A percentile compares a stretch with the other conserved stretches of the same genome.
Conservation (phyloP, 2,329 filamentous ascomycete species). For the Epichloe sp. region DNA sequence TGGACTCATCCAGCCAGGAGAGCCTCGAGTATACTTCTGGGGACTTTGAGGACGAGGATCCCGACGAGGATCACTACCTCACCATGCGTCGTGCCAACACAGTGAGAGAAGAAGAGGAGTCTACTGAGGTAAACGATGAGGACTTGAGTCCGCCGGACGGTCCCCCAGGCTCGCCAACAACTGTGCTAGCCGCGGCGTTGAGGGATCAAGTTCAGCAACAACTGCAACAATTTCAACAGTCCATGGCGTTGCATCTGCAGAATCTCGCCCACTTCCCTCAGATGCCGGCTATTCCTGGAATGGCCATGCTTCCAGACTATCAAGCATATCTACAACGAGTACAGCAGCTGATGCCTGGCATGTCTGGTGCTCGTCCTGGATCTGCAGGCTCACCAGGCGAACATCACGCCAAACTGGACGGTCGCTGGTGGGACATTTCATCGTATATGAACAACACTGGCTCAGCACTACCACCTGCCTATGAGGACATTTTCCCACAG, state of each 20-base stretch:
- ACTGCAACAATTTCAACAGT: slow-evolving; percentile 64
- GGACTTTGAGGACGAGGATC: slow-evolving; percentile 29
- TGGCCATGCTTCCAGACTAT: slow-evolving; percentile 56
- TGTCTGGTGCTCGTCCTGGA: slow-evolving; percentile 36
- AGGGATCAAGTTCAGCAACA: slow-evolving; percentile 62
- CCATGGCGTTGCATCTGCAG: slow-evolving; percentile 51
- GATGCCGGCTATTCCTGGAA: slow-evolving; percentile 41
- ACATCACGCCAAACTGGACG: slow-evolving; percentile 31
- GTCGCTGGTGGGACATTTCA: slow-evolving; percentile 56
- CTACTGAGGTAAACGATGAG: slow-evolving; percentile 23
- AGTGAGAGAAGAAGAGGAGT: slow-evolving; percentile 18
- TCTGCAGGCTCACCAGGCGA: slow-evolving; percentile 35
- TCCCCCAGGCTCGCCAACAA: slow-evolving; percentile 39
- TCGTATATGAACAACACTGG: slow-evolving; percentile 33
- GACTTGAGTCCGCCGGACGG: slow-evolving; percentile 21
- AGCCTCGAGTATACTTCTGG: slow-evolving; percentile 32
- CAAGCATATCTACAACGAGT: slow-evolving; percentile 56
- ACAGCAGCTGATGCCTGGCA: slow-evolving; percentile 58
- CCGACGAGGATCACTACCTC: slow-evolving; percentile 23
- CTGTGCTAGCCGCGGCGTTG: slow-evolving; percentile 53
- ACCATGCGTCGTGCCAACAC: slow-evolving; percentile 22
- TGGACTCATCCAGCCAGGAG: slow-evolving; percentile 26
- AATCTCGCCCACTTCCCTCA: slow-evolving; percentile 39
- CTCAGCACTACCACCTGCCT: slow-evolving; percentile 53
- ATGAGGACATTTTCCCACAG: slow-evolving; percentile 64